Conservation (phyloP, 2,329 filamentous ascomycete genomes). For the Claviceps sp. region DNA sequence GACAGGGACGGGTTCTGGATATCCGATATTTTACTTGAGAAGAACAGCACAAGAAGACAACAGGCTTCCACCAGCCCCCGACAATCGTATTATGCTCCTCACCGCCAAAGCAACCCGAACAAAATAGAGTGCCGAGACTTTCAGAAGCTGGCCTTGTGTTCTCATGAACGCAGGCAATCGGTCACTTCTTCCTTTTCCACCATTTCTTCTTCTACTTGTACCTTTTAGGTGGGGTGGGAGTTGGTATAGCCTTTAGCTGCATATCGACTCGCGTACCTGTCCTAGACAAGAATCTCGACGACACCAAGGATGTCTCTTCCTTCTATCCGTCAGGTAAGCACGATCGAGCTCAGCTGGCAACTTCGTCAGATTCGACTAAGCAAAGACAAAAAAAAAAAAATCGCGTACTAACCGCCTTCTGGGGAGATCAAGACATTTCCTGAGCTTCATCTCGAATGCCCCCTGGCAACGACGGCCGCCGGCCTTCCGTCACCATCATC, state of each 20-base stretch:
- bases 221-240: slow-evolving; percentile 16
- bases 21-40: background rate
- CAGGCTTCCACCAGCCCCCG: background rate
- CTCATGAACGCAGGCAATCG: background rate
- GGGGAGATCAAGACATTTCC: slow-evolving; percentile 27
- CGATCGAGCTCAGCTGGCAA: background rate
- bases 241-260: slow-evolving; percentile 27
- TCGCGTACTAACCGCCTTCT: background rate
- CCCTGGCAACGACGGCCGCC: background rate
- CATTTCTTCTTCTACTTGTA: background rate
- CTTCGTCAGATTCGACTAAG: background rate
- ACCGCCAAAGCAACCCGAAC: background rate
- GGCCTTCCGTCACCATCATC: background rate
- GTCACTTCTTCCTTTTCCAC: background rate
- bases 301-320: slow-evolving; percentile 29
- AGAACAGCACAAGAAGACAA: background rate
- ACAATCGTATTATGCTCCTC: background rate
- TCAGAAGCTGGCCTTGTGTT: background rate
- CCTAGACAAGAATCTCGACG: slow-evolving; percentile 12
- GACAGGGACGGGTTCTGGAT: background rate
- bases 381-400: background rate
- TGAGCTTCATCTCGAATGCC: slow-evolving; percentile 24
- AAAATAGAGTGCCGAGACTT: background rate
- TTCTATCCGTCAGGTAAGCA: slow-evolving; percentile 37
- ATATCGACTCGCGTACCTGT: slow-evolving; percentile 15